phyloP scores from a whole-genome alignment of 257 asterid genomes.

The Przewalskia tangutica region DNA sequence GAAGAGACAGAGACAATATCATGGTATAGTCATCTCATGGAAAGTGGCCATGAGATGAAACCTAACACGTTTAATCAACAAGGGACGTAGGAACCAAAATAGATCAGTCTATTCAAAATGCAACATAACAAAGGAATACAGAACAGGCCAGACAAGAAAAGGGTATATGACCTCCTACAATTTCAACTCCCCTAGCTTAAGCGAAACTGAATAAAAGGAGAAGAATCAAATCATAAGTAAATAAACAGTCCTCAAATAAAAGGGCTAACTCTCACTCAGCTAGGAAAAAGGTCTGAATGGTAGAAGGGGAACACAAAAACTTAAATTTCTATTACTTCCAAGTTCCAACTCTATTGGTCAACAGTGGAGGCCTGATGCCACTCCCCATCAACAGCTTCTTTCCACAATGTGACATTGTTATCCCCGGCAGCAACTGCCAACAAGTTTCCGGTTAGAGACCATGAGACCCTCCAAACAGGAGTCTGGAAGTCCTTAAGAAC shows the following conservation, averaged over 20 bases:
- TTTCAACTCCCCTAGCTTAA: not conserved
- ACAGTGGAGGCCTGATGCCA: slow-evolving; percentile 79
- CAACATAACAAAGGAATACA: not conserved
- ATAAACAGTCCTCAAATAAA: not conserved
- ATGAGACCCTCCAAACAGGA: slow-evolving; percentile 98
- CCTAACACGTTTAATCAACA: not conserved
- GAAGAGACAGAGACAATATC: not conserved
- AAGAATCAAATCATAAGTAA: not conserved
- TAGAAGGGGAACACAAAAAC: not conserved
- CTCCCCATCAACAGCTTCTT: slow-evolving; percentile 93
- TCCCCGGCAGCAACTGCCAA: slow-evolving; percentile 93
- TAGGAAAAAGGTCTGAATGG: not conserved
- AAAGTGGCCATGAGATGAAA: not conserved
- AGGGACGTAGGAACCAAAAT: not conserved
- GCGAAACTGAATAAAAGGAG: not conserved
- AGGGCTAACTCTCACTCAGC: not conserved
- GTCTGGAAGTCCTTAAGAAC: slow-evolving; percentile 69
- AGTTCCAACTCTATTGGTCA: slow-evolving; percentile 35
- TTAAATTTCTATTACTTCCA: not conserved
- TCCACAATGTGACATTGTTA: slow-evolving; percentile 70
- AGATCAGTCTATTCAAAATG: not conserved
- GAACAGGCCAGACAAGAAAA: not conserved
- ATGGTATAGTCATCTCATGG: not conserved
- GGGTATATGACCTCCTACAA: not conserved
- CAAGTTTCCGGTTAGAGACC: slow-evolving; percentile 89